Evolutionary conservation across 1,284 basidiomycete species (phyloP), one percentile per base, ranked within the genome.

Genomic region (Pterulicium gracile): DNA sequence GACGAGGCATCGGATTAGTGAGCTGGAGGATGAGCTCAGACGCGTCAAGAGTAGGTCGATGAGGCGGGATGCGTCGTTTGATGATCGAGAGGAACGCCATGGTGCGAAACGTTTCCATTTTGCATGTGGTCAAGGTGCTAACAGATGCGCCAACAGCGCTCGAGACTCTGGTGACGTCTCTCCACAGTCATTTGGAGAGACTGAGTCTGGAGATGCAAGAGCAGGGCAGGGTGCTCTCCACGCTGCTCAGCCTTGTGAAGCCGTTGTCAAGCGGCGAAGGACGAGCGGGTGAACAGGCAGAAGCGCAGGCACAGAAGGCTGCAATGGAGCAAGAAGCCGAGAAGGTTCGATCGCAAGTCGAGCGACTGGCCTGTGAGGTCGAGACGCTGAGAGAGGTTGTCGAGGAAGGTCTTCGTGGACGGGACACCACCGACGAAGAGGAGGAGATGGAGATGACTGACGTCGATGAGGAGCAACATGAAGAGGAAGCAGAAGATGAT

Each of bases 11-110:
- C 72, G 89, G 12, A 83, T 93, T 17, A 67, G 77, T 34, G 89
- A 93, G 56, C 72, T 94, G 3, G 90, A 94, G 61, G 66, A 73
- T 44, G 90, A 93, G 58, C 70, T 93, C 2, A 82, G 88, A 51
- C 70, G 75, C 2, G 88, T 84, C 54, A 85, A 82, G 58, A 71
- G 73, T 10, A 5, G 36, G 7, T 53, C 55, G 51, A 58, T 35
- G 54, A 56, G 34, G 58, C 60, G 24, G 67, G 7, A 39, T 17
- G 36, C 36, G 4, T 39, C 36, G 22, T 17, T 7, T 17, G 15
- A 22, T n/a, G 27, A 19, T 18, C 19, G 19, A n/a, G 4, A 24
- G 23, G 42, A 43, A 17, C 42, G 42, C 19, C 7, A 43, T 14
- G 19, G 42, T 22, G 46, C 46, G 65, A 46, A 1, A 14, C n/a